These are phyloP conservation scores for Cucurbita moschata DNA, from an alignment of 306 rosid species.

Conservation along the genomic window DNA sequence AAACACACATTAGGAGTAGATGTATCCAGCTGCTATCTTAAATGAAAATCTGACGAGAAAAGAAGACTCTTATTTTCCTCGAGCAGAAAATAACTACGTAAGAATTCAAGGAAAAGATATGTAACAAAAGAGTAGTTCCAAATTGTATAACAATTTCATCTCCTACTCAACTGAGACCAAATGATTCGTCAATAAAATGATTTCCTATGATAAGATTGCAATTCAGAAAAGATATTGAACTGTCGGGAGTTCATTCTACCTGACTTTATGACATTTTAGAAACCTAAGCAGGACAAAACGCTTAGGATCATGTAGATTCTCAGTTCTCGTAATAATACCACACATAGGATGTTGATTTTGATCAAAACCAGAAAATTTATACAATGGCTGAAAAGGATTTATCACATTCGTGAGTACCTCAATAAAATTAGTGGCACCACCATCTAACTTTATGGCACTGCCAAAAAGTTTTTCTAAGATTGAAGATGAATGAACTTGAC, in stretches of 20 bases:
- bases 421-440: constrained; percentile 27
- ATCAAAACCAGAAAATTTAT: background rate
- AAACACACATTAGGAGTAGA: background rate
- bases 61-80: background rate
- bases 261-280: background rate
- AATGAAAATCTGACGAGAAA: background rate
- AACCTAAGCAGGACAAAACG: background rate
- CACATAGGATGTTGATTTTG: background rate
- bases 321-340: background rate
- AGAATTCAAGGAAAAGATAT: background rate
- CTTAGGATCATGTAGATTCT: background rate
- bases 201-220: background rate
- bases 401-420: constrained; percentile 34
- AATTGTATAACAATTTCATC: background rate
- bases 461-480: constrained; percentile 61
- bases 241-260: background rate
- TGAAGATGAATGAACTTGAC: constrained; percentile 42
- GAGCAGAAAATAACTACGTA: background rate
- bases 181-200: background rate
- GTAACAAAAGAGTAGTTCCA: background rate
- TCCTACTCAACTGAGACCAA: background rate
- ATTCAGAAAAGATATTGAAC: background rate
- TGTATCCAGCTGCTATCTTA: background rate
- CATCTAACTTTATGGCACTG: constrained; percentile 30
- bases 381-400: background rate